phyloP scores from a whole-genome alignment of 208 protist genomes.

The Angomonas deanei region DNA sequence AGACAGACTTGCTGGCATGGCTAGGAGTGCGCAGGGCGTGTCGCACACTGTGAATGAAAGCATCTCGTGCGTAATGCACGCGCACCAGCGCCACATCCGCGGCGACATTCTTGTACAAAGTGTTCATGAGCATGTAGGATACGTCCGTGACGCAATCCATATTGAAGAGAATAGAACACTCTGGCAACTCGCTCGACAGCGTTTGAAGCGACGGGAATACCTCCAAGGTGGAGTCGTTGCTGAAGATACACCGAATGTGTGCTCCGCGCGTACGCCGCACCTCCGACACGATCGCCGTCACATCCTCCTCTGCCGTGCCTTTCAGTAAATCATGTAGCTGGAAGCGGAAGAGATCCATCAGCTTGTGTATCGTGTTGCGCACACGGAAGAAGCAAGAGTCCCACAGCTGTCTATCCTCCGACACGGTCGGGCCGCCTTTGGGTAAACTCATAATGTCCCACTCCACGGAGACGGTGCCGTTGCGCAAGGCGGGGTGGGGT shows the following conservation, averaged over 20 bases:
- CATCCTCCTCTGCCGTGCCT: conserved; percentile 24
- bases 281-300: conserved; percentile 21
- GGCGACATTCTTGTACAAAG: conserved; percentile 34
- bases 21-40: conserved; percentile 10
- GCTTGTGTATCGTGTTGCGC: conserved; percentile 15
- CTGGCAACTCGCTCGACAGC: neutral
- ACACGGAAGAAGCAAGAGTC: conserved; percentile 17
- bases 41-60: conserved; percentile 27
- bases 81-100: conserved; percentile 53
- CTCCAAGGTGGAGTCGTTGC: conserved; percentile 15
- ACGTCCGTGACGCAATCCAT: conserved; percentile 35
- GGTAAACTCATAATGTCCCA: conserved; percentile 23
- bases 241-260: conserved; percentile 19
- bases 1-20: too few relatives aligned
- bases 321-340: conserved; percentile 18
- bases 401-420: conserved; percentile 15
- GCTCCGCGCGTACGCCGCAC: conserved; percentile 13
- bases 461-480: conserved; percentile 39
- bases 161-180: conserved; percentile 45
- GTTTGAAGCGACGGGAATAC: conserved; percentile 12
- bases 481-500: conserved; percentile 43
- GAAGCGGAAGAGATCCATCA: conserved; percentile 23
- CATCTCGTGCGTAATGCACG: conserved; percentile 56
- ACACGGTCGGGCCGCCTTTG: conserved; percentile 6
- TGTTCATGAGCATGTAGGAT: conserved; percentile 19